Evolutionary conservation across 129 eudicot species (phyloP).

Genomic region (Saussurea involucrata): DNA sequence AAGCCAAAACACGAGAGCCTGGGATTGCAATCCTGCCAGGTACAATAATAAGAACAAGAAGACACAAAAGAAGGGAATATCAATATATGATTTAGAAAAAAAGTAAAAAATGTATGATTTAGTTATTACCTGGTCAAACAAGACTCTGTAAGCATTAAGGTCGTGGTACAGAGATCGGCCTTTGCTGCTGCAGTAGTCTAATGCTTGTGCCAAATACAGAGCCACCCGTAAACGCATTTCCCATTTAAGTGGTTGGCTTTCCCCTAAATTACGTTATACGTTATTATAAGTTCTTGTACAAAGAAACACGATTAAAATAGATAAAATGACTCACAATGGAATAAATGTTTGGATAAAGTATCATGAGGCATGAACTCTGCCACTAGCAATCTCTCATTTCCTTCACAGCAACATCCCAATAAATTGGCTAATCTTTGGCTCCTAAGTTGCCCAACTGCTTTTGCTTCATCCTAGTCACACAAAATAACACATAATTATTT

Average conservation of each 20-base stretch:
- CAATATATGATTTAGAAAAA: not conserved
- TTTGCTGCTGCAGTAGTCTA: conserved; percentile 82
- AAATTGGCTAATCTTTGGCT: conserved; percentile 74
- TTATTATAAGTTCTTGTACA: not conserved
- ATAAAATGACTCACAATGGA: conserved; percentile 67
- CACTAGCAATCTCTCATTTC: conserved; percentile 87
- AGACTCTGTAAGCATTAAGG: conserved; percentile 90
- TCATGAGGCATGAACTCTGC: conserved; percentile 93
- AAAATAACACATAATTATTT: conserved; percentile 1
- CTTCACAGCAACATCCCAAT: conserved; percentile 75
- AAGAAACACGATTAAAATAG: not conserved
- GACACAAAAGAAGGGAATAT: not conserved
- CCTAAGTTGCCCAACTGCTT: conserved; percentile 77
- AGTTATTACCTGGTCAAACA: conserved; percentile 77
- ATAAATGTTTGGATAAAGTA: conserved; percentile 87
- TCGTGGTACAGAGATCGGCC: conserved; percentile 90
- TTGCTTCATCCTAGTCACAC: conserved; percentile 75
- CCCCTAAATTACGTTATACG: conserved; percentile 56
- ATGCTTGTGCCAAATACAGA: conserved; percentile 81
- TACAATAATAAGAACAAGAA: conserved; percentile 10
- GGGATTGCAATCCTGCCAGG: conserved; percentile 77
- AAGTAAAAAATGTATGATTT: not conserved
- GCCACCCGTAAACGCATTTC: conserved; percentile 94
- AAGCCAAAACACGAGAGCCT: conserved; percentile 95
- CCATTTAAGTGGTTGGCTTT: conserved; percentile 90